Base-by-base conservation (phyloP, 108 stramenopile species). In the Seminavis robusta region DNA sequence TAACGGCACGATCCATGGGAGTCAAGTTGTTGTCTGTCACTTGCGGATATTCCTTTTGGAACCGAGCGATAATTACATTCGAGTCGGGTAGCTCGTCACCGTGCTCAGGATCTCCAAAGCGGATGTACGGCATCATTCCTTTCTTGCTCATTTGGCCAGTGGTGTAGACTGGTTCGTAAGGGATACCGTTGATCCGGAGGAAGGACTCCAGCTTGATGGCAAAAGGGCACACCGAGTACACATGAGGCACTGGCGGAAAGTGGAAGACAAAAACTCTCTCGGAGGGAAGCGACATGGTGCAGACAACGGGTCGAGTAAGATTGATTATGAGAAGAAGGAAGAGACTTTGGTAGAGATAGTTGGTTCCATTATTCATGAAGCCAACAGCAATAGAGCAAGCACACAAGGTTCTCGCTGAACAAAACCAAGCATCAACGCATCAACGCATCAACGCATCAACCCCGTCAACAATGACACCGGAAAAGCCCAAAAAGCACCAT, bases 201-300 rank as follows among this genome's bases (percentile, higher is more conserved):
- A 61, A 61, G 29, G 31, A 25, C 15, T 61, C 59, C 26, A 34
- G 17, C 27, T 61, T 61, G 25, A 61, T 48, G 28, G 47, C 59
- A 50, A 61, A 61, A 17, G 59, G 59, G 25, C 26, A 49, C 3
- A 61, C 33, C 23, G 28, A 33, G 47, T 61, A 61, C 3, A 24
- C 38, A 2, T 50, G n/a, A 5, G 59, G 59, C n/a, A 26, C 29
- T 31, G 59, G 59, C 10, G 59, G 59, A 24, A 61, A 61, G n/a
- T n/a, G n/a, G n/a, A n/a, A n/a, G n/a, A n/a, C n/a, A n/a, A n/a
- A n/a, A n/a, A n/a, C n/a, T n/a, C n/a, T n/a, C n/a, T n/a, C n/a
- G n/a, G n/a, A n/a, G n/a, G n/a, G n/a, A n/a, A n/a, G n/a, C n/a
- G n/a, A n/a, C n/a, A n/a, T n/a, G n/a, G n/a, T n/a, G n/a, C n/a